Base-by-base conservation (phyloP, 441 rosid species). In the Manihot esculenta region DNA sequence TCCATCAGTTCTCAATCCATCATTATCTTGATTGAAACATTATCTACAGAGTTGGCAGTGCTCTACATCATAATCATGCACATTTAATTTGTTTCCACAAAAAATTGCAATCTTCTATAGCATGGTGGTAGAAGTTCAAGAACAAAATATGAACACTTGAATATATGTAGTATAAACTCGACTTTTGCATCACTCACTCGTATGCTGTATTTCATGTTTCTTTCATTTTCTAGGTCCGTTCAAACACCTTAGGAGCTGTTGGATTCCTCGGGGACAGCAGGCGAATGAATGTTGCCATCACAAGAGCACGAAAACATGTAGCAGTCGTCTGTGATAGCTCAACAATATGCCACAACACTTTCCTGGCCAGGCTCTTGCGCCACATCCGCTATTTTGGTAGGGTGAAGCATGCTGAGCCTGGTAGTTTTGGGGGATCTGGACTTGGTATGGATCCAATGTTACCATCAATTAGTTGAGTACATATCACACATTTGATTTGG, bases 281-380 rank as follows among this genome's bases (percentile, higher is more conserved):
- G 83, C 72, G 99, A 77, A 95, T 89, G 90, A 95, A 95, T 27
- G 99, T 95, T 5, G 98, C 97, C 70, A 88, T 90, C 75, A 94
- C 99, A 76, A 87, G 99, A 80, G 97, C 96, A 0, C 83, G 97
- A 26, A 89, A 88, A 71, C 98, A 92, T 69, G 90, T 94, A 18
- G 94, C 96, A 13, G 88, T 94, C 3, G 93, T 94, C 74, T 94
- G 99, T 23, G 99, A 94, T 79, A 92, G 98, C 84, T 88, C 98
- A 11, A 92, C 98, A 33, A 92, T 94, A 71, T 94, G 98, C 83
- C 99, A 94, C 72, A 94, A 89, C 67, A 85, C 97, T 27, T 92
- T 89, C 84, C 86, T 94, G 47, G 97, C 99, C 1, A 87, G 98
- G 77, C 90, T 94, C 11, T 64, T 90, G 81, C 97, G 96, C 38